Conservation (phyloP, 805 yeast genomes). For the fission yeast (Schizosaccharomyces pombe) region DNA sequence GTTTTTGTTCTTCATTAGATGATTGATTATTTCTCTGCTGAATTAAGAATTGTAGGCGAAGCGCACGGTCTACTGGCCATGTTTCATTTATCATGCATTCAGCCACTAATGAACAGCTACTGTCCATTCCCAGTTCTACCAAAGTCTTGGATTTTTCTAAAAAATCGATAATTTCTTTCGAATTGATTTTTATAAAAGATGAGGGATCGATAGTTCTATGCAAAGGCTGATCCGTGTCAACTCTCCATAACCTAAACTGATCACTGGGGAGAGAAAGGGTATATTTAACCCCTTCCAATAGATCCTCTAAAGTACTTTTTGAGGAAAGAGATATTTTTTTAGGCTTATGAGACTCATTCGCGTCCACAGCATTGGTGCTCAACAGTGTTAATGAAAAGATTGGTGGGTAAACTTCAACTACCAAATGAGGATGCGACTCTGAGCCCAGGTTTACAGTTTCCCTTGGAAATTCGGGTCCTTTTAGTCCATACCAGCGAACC, state of each 20-base stretch:
- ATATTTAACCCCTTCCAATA: not conserved
- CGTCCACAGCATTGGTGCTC: not conserved
- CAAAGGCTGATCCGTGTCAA: not conserved
- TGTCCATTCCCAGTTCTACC: not conserved
- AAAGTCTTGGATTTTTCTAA: not conserved
- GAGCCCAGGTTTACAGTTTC: not conserved
- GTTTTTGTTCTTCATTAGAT: not conserved
- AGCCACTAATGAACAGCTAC: not conserved
- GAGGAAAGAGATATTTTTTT: not conserved
- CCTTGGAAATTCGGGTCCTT: not conserved
- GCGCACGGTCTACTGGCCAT: conserved; percentile 1
- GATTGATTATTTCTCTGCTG: not conserved
- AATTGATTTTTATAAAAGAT: not conserved
- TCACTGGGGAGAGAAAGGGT: not conserved
- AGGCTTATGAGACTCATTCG: not conserved
- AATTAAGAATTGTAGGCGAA: not conserved
- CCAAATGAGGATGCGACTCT: not conserved
- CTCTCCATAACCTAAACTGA: not conserved
- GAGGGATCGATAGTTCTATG: not conserved
- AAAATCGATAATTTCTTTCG: not conserved
- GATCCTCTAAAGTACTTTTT: not conserved
- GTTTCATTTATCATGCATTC: not conserved
- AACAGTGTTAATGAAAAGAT: not conserved
- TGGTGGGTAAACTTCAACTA: not conserved
- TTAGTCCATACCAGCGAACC: conserved; percentile 6